Percentiles rank a stretch among this genome's conserved stretches.
These are phyloP conservation scores for Daldinia eschscholtzii DNA, from an alignment of 2,329 filamentous ascomycete genomes.

Conservation along the genomic window DNA sequence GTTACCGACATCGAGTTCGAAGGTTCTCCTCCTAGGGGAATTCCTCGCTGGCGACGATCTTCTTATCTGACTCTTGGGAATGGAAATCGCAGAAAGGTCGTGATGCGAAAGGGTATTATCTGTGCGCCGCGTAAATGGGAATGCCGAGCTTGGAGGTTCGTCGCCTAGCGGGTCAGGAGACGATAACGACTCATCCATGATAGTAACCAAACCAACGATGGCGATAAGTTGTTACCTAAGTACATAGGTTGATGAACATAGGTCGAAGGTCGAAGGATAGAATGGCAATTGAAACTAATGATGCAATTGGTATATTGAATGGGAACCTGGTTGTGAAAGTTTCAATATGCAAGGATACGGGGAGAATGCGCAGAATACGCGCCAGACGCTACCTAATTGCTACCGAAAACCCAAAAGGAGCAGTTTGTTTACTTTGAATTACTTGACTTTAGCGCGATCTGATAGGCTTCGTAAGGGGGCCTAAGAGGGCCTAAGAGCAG, in stretches of 20 bases:
- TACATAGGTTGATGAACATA: conserved; percentile 15
- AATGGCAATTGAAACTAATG: conserved; percentile 12
- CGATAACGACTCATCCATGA: conserved; percentile 51
- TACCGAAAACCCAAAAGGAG: conserved; percentile 44
- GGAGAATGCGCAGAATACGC: conserved; percentile 19
- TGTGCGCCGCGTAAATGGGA: conserved; percentile 46
- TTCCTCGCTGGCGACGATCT: conserved; percentile 52
- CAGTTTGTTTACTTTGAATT: conserved; percentile 51
- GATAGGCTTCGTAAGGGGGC: conserved; percentile 20
- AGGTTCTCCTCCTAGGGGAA: conserved; percentile 69
- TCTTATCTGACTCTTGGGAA: conserved; percentile 61
- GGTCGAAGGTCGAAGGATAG: background rate
- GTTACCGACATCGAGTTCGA: conserved; percentile 68
- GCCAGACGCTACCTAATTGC: conserved; percentile 26
- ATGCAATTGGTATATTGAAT: conserved; percentile 31
- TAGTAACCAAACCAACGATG: conserved; percentile 45
- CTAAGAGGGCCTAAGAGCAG: background rate
- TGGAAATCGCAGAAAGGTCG: conserved; percentile 56
- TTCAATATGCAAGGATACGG: conserved; percentile 25
- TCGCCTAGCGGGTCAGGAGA: conserved; percentile 54
- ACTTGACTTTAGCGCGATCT: conserved; percentile 19
- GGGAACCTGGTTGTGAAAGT: conserved; percentile 23
- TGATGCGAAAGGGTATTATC: conserved; percentile 38
- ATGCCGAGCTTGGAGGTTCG: conserved; percentile 47
- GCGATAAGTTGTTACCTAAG: conserved; percentile 25